Evolutionary conservation across 1,139 yeast genomes (phyloP).

Genomic region (Casaregolazyma suthepensis): DNA sequence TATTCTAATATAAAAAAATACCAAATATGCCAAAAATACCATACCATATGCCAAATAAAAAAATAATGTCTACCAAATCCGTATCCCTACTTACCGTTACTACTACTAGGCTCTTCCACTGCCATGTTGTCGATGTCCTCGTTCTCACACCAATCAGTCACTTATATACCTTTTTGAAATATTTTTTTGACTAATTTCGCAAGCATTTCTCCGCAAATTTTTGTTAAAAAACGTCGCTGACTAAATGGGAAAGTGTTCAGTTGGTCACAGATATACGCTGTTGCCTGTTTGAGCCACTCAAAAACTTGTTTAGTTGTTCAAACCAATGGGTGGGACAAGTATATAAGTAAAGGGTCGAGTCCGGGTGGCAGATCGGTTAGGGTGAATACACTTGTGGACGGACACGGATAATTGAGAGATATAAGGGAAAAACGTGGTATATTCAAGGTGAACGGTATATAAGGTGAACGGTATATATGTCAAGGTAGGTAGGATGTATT

Average conservation of each 20-base stretch:
- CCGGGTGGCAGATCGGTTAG: not conserved
- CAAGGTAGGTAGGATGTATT: not conserved
- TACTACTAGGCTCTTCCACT: slow-evolving; percentile 1
- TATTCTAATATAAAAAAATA: too few species aligned
- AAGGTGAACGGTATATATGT: not conserved
- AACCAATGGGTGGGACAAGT: not conserved
- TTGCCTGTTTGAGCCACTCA: not conserved
- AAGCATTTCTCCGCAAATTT: not conserved
- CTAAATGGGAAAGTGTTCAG: not conserved
- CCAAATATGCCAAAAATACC: too few species aligned
- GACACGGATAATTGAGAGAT: too few species aligned
- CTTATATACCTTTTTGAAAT: slow-evolving; percentile 1
- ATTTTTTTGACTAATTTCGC: slow-evolving; percentile 8
- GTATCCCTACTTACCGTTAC: slow-evolving; percentile 1
- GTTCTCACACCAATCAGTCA: not conserved
- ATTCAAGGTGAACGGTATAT: too few species aligned
- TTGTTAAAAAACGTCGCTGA: not conserved
- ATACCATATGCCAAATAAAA: too few species aligned
- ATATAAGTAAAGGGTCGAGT: not conserved
- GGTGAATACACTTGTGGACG: not conserved
- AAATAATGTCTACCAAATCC: too few species aligned
- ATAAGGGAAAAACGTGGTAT: too few species aligned
- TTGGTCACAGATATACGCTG: slow-evolving; percentile 3
- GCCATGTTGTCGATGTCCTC: slow-evolving; percentile 2
- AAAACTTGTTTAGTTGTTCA: not conserved